Conservation (phyloP, 805 yeast genomes). For the Saccharomyces kudriavzevii region DNA sequence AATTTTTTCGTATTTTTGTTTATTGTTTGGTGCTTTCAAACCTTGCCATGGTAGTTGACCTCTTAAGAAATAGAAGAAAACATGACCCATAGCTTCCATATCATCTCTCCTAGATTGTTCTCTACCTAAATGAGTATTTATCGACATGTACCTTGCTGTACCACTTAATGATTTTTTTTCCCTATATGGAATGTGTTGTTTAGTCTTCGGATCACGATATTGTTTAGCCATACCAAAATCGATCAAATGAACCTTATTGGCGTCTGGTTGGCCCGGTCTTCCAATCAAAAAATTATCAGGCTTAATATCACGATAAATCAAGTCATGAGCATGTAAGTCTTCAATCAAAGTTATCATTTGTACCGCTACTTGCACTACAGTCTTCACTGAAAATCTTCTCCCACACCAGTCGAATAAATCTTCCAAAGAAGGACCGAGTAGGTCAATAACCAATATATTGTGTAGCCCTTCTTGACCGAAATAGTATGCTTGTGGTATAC, state of each 20-base stretch:
- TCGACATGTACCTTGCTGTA: conserved; percentile 97
- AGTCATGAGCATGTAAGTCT: conserved; percentile 78
- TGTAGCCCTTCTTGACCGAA: conserved; percentile 98
- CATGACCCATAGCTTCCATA: conserved; percentile 93
- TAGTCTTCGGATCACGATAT: conserved; percentile 92
- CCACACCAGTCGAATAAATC: conserved; percentile 98
- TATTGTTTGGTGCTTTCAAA: conserved; percentile 93
- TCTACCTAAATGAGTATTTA: conserved; percentile 93
- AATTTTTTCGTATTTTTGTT: conserved; percentile 93
- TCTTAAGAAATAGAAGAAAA: conserved; percentile 85
- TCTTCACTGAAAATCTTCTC: conserved; percentile 75
- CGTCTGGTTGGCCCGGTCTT: conserved; percentile 74
- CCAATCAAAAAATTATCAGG: conserved; percentile 96
- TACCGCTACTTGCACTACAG: conserved; percentile 87
- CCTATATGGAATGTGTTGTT: conserved; percentile 91
- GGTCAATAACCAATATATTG: conserved; percentile 87
- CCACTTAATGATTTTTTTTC: conserved; percentile 94
- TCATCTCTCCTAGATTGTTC: conserved; percentile 97
- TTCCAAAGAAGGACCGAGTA: conserved; percentile 91
- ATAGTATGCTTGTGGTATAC: conserved; percentile 94
- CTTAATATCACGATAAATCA: conserved; percentile 92
- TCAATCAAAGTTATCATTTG: conserved; percentile 89
- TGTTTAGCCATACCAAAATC: conserved; percentile 99
- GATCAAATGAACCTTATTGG: conserved; percentile 78
- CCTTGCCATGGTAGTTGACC: conserved; percentile 99